Percentiles rank a stretch among this genome's conserved stretches.
Conservation (phyloP, 441 rosid species). For the Gossypium gossypioides region DNA sequence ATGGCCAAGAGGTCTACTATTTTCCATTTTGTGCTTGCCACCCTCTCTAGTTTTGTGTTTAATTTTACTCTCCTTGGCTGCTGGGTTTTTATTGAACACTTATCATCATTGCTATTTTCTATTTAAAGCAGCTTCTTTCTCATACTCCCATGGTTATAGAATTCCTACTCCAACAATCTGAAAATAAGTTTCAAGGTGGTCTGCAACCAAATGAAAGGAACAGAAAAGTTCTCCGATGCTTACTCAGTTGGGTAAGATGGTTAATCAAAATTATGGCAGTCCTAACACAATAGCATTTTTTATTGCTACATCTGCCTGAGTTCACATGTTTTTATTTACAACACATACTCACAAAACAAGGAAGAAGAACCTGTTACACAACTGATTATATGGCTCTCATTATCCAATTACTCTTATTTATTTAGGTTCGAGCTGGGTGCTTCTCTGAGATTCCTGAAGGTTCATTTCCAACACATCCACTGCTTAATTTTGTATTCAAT, state of each 20-base stretch:
- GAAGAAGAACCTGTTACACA: neutral
- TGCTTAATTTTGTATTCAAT: constrained; percentile 68
- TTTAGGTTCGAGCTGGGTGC: constrained; percentile 87
- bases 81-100: neutral
- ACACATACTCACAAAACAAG: neutral
- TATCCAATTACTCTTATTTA: neutral
- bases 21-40: constrained; percentile 3
- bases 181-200: constrained; percentile 40
- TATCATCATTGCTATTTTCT: constrained; percentile 2
- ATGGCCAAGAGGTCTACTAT: constrained; percentile 61
- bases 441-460: constrained; percentile 76
- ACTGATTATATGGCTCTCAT: neutral
- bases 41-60: neutral
- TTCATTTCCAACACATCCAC: constrained; percentile 71
- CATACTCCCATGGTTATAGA: constrained; percentile 79
- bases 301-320: neutral
- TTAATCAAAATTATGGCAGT: neutral
- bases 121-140: constrained; percentile 54
- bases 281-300: neutral
- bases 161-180: constrained; percentile 80
- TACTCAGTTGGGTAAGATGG: constrained; percentile 85
- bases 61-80: neutral
- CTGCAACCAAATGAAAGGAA: constrained; percentile 51
- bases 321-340: neutral
- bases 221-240: constrained; percentile 81